phyloP scores from a whole-genome alignment of 75 land plant genomes.

The Isoetes taiwanensis region DNA sequence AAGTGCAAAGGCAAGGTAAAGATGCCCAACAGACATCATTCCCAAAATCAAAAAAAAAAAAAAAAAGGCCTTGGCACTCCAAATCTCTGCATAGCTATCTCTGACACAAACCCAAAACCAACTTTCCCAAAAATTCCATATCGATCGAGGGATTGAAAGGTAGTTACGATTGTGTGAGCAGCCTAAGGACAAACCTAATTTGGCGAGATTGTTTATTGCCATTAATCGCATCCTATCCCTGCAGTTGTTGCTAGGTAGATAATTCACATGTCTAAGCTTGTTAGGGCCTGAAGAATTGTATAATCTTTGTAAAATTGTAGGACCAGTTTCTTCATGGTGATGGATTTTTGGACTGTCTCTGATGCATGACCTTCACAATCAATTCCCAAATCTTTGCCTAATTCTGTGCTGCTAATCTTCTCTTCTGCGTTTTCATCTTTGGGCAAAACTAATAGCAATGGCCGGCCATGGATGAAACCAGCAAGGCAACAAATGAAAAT shows the following conservation, averaged over 20 bases:
- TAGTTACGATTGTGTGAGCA: neutral
- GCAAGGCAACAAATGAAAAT: too few relatives aligned
- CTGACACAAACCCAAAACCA: constrained; percentile 1
- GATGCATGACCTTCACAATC: too few relatives aligned
- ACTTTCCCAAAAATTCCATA: neutral
- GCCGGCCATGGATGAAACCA: too few relatives aligned
- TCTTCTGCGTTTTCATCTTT: too few relatives aligned
- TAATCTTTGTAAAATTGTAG: too few relatives aligned
- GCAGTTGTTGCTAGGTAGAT: neutral
- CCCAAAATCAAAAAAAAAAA: constrained; percentile 1
- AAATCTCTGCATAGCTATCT: neutral
- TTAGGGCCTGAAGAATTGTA: neutral
- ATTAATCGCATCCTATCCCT: neutral
- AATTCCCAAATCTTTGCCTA: too few relatives aligned
- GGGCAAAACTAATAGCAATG: too few relatives aligned
- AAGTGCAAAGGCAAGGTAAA: constrained; percentile 51
- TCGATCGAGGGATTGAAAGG: neutral
- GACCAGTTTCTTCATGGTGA: too few relatives aligned
- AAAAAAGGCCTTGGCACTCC: neutral
- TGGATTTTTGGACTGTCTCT: too few relatives aligned
- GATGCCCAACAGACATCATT: constrained; percentile 58
- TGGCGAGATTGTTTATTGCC: neutral
- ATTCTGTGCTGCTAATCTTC: too few relatives aligned
- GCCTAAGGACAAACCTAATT: neutral
- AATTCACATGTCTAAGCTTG: constrained; percentile 1